Evolutionary conservation across 148 eudicot genomes (phyloP).

Genomic region (Chenopodium formosanum): DNA sequence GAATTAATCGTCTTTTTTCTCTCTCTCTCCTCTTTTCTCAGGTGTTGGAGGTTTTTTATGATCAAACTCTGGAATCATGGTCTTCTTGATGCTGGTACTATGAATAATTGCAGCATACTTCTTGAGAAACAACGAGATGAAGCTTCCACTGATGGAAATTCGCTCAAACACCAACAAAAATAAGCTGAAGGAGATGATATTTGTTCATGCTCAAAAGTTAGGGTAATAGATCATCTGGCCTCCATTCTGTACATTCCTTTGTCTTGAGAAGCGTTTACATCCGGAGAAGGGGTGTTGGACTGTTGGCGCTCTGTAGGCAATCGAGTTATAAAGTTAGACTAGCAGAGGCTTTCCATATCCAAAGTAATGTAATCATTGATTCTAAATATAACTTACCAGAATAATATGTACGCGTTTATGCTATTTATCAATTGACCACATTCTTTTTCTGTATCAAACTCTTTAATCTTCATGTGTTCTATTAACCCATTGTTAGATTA

Average conservation of each 20-base stretch:
- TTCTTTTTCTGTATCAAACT: not conserved
- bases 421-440: not conserved
- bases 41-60: conserved; percentile 91
- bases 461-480: not conserved
- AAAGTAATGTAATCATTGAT: not conserved
- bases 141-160: conserved; percentile 21
- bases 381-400: not conserved
- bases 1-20: not conserved
- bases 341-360: not conserved
- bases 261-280: conserved; percentile 2
- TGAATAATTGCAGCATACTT: conserved; percentile 68
- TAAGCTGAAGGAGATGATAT: conserved; percentile 9
- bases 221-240: not conserved
- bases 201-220: not conserved
- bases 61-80: conserved; percentile 92
- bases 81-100: conserved; percentile 64
- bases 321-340: not conserved
- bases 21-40: conserved; percentile 25
- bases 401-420: not conserved
- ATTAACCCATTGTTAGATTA: no score
- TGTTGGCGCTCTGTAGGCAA: not conserved
- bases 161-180: conserved; percentile 18
- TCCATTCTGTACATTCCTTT: not conserved
- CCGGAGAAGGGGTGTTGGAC: not conserved
- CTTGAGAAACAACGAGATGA: conserved; percentile 44